phyloP scores from a whole-genome alignment of 1,139 yeast species.

The Zygoascus meyerae region DNA sequence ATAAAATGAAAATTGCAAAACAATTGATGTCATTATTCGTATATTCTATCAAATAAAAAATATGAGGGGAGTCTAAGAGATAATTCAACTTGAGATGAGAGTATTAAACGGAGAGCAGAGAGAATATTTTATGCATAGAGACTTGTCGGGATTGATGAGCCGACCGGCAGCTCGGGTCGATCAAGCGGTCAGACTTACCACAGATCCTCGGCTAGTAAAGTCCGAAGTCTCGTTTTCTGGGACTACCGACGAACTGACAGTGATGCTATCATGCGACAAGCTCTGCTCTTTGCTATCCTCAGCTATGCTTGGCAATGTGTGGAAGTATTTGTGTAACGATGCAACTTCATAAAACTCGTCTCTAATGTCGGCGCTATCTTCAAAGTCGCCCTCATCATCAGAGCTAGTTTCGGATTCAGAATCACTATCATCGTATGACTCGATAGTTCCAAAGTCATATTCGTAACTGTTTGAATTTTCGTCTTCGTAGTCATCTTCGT shows the following conservation, averaged over 20 bases:
- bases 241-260: constrained; percentile 18
- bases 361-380: constrained; percentile 14
- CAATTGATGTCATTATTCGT: too few relatives aligned
- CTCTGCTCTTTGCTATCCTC: constrained; percentile 19
- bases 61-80: too few relatives aligned
- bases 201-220: constrained; percentile 1
- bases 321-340: constrained; percentile 12
- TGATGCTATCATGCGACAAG: constrained; percentile 10
- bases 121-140: background rate
- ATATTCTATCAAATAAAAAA: too few relatives aligned
- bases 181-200: background rate
- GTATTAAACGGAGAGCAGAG: background rate
- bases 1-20: too few relatives aligned
- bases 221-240: constrained; percentile 19
- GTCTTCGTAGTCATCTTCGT: constrained; percentile 11
- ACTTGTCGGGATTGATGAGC: background rate
- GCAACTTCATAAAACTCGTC: constrained; percentile 13
- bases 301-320: constrained; percentile 23
- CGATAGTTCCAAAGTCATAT: constrained; percentile 1
- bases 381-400: constrained; percentile 12
- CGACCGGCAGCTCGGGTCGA: background rate
- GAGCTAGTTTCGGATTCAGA: constrained; percentile 14
- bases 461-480: constrained; percentile 11
- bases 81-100: too few relatives aligned
- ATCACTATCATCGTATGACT: constrained; percentile 10